Conservation (phyloP, 768 basidiomycete genomes). For the Bullera alba region DNA sequence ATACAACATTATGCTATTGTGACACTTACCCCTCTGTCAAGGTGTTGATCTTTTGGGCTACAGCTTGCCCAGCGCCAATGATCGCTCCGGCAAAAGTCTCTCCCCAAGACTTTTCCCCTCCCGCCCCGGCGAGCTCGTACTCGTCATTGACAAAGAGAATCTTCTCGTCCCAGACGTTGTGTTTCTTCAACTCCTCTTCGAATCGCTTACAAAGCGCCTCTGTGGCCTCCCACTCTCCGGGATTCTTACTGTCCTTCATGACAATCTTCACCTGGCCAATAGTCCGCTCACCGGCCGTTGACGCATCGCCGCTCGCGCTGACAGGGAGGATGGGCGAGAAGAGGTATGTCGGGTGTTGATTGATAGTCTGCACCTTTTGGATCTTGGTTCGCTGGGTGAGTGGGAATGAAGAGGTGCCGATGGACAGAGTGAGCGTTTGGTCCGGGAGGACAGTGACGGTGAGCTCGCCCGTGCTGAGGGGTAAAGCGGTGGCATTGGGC, state of each 20-base stretch:
- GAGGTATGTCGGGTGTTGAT: slow-evolving; percentile 35
- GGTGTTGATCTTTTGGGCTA: slow-evolving; percentile 22
- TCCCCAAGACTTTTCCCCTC: slow-evolving; percentile 27
- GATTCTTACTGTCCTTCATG: slow-evolving; percentile 27
- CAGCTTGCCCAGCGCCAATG: slow-evolving; percentile 21
- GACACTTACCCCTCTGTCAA: slow-evolving; percentile 33
- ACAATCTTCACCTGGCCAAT: slow-evolving; percentile 39
- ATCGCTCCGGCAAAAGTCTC: slow-evolving; percentile 32
- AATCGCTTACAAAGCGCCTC: slow-evolving; percentile 28
- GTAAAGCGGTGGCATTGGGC: slow-evolving; percentile 17
- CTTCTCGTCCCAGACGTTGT: slow-evolving; percentile 38
- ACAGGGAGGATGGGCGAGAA: slow-evolving; percentile 36
- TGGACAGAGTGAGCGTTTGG: slow-evolving; percentile 33
- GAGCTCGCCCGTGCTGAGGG: slow-evolving; percentile 35
- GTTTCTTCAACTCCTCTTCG: slow-evolving; percentile 27
- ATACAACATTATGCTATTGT: background rate
- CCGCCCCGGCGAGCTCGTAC: slow-evolving; percentile 24
- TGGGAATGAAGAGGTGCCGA: slow-evolving; percentile 37
- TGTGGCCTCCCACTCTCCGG: slow-evolving; percentile 37
- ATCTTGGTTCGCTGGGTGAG: slow-evolving; percentile 31
- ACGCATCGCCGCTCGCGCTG: too few species aligned
- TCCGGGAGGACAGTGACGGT: slow-evolving; percentile 35
- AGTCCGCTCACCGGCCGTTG: slow-evolving; percentile 26
- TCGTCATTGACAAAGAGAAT: slow-evolving; percentile 37
- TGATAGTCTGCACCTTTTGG: slow-evolving; percentile 28